A percentile compares a stretch with the other conserved stretches of the same genome.
Conservation (phyloP, 2,329 filamentous ascomycete genomes). For the Alternaria tenuissima region DNA sequence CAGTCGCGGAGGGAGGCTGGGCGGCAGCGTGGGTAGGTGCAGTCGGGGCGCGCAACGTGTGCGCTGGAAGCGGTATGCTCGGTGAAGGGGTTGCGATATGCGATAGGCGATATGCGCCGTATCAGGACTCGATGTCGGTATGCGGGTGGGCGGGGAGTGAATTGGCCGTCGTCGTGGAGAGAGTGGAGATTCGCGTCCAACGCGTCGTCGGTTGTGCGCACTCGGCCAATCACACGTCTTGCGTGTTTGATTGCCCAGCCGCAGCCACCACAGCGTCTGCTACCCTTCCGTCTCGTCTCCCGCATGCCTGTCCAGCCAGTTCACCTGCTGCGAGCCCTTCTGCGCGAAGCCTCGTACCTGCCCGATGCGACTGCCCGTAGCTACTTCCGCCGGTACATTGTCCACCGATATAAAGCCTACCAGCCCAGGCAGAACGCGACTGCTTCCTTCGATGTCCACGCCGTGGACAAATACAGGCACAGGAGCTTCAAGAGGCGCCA, state of each 20-base stretch:
- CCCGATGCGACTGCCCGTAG: conserved; percentile 63
- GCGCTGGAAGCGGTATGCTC: not conserved
- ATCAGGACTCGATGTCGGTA: conserved; percentile 1
- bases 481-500: conserved; percentile 32
- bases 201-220: conserved; percentile 28
- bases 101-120: conserved; percentile 5
- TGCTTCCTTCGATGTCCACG: conserved; percentile 19
- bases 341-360: conserved; percentile 68
- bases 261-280: conserved; percentile 3
- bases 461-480: conserved; percentile 30
- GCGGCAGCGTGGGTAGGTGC: conserved; percentile 5
- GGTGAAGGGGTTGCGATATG: conserved; percentile 3
- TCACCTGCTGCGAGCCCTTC: conserved; percentile 63
- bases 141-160: conserved; percentile 25
- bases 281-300: conserved; percentile 4
- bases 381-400: conserved; percentile 60
- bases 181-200: conserved; percentile 34
- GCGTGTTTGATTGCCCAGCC: conserved; percentile 7
- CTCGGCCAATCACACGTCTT: conserved; percentile 30
- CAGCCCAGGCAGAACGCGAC: conserved; percentile 40
- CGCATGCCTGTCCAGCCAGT: conserved; percentile 39
- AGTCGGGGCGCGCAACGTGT: conserved; percentile 4
- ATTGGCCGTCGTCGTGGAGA: conserved; percentile 27
- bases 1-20: conserved; percentile 7
- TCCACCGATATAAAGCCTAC: conserved; percentile 59